These are phyloP conservation scores for Naganishia sp. DNA, from an alignment of 1,284 basidiomycete species.

Conservation along the genomic window DNA sequence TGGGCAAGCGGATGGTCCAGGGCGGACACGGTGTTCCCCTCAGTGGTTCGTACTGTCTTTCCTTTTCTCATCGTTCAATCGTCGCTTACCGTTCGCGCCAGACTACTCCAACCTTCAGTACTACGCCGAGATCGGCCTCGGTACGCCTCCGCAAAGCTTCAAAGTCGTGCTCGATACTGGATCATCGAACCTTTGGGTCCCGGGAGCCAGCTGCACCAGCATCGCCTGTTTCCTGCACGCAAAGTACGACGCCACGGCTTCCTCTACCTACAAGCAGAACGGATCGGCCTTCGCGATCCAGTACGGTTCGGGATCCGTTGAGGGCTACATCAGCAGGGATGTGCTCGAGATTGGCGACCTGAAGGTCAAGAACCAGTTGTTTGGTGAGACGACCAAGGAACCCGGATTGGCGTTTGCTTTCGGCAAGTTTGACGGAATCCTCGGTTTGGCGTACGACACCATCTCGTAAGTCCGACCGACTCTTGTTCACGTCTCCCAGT, in stretches of 20 bases:
- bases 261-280: slow-evolving; percentile 88
- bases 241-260: slow-evolving; percentile 85
- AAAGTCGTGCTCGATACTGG: slow-evolving; percentile 63
- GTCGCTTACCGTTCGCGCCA: slow-evolving; percentile 38
- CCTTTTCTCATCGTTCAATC: slow-evolving; percentile 29
- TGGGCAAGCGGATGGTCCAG: slow-evolving; percentile 24
- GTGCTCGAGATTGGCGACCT: slow-evolving; percentile 81
- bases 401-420: slow-evolving; percentile 97
- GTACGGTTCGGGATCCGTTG: slow-evolving; percentile 96
- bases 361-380: slow-evolving; percentile 74
- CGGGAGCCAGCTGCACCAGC: slow-evolving; percentile 81
- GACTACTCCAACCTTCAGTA: slow-evolving; percentile 99
- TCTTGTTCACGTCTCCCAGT: background rate
- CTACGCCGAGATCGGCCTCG: slow-evolving; percentile 83
- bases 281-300: slow-evolving; percentile 88
- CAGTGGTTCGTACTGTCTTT: slow-evolving; percentile 65
- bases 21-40: slow-evolving; percentile 85
- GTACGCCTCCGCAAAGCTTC: slow-evolving; percentile 58
- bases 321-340: slow-evolving; percentile 93
- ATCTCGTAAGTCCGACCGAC: slow-evolving; percentile 61
- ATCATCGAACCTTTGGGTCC: slow-evolving; percentile 63
- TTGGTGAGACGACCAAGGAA: slow-evolving; percentile 95
- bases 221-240: slow-evolving; percentile 94
- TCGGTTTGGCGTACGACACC: slow-evolving; percentile 93
- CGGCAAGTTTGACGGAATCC: slow-evolving; percentile 90